Base-by-base conservation (phyloP, 1,284 basidiomycete genomes). In the Heterobasidion annosum region DNA sequence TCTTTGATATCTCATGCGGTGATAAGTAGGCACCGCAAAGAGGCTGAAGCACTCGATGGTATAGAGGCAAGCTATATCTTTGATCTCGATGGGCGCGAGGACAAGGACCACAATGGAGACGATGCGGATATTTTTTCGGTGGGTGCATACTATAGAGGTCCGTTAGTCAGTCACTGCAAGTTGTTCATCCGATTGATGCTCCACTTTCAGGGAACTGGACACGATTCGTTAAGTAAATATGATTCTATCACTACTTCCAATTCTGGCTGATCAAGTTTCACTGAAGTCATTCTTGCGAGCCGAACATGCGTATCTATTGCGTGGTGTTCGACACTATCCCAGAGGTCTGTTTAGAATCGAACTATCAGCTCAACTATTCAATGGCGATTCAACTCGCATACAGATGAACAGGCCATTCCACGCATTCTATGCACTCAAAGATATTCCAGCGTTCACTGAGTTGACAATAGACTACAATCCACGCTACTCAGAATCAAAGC, bases 391-490 rank as follows among this genome's bases (percentile, higher is more conserved):
- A 34, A 55, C 45, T 59, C 19, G n/a, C 25, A 25, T 42, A 1
- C 54, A 84, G 81, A 70, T 73, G 58, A 79, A 83, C 10, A 76
- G 76, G 62, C 81, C 81, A 0, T 83, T 82, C 59, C 69, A 85
- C 44, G 79, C 75, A 1, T 83, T 83, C 54, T 79, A 76, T 1
- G 77, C 83, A 0, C 68, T 63, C 1, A 52, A 65, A 46, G 62
- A 76, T 56, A 80, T 87, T 53, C 68, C 67, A 0, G 71, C 76
- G 0, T 64, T 69, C 35, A 76, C 71, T 2, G 85, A 88, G 57
- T 73, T 86, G 2, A 81, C 79, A 0, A 74, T 86, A 32, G 82
- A 87, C 62, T 87, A 87, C 59, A 69, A 80, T 58, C 82, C 85
- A 0, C 56, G 62, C 32, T 62, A 58, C 3, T 57, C 56, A 35